Conservation (phyloP, 768 basidiomycete genomes). For the Thelephora ganbajun region DNA sequence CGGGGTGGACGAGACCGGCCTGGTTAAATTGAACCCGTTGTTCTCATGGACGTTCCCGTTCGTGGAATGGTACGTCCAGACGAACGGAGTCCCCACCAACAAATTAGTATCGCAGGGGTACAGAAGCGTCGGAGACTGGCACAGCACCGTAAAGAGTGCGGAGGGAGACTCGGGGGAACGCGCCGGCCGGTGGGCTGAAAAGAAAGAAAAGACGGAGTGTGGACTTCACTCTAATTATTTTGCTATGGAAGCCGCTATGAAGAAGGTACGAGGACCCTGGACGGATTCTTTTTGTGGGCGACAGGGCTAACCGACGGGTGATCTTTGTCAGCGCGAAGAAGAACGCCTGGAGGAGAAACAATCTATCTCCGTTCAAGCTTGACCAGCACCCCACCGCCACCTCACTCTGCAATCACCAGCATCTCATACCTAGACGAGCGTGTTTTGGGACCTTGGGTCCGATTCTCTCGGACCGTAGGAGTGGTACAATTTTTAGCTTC, state of each 20-base stretch:
- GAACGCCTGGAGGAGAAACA: background rate
- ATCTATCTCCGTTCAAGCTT: too few relatives aligned
- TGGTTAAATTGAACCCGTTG: constrained; percentile 91
- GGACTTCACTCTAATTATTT: constrained; percentile 91
- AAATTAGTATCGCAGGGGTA: constrained; percentile 83
- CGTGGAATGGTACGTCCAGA: constrained; percentile 75
- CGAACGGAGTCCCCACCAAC: constrained; percentile 79
- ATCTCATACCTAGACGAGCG: too few relatives aligned
- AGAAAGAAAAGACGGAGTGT: constrained; percentile 81
- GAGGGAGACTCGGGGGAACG: constrained; percentile 64
- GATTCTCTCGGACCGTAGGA: too few relatives aligned
- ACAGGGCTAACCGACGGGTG: background rate
- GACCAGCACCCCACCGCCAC: too few relatives aligned
- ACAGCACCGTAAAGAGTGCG: constrained; percentile 72
- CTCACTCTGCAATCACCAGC: too few relatives aligned
- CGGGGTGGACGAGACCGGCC: constrained; percentile 80
- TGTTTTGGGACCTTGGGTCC: too few relatives aligned
- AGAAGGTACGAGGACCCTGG: constrained; percentile 11
- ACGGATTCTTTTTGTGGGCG: background rate
- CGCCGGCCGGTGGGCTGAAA: constrained; percentile 84
- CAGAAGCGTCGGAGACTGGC: constrained; percentile 95
- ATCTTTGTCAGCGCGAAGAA: constrained; percentile 1
- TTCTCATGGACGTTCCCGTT: constrained; percentile 76
- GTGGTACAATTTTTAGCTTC: too few relatives aligned
- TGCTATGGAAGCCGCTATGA: constrained; percentile 45